Evolutionary conservation across 1,284 basidiomycete species (phyloP), one percentile per base, ranked within the genome.

Genomic region (Irpex sp.): DNA sequence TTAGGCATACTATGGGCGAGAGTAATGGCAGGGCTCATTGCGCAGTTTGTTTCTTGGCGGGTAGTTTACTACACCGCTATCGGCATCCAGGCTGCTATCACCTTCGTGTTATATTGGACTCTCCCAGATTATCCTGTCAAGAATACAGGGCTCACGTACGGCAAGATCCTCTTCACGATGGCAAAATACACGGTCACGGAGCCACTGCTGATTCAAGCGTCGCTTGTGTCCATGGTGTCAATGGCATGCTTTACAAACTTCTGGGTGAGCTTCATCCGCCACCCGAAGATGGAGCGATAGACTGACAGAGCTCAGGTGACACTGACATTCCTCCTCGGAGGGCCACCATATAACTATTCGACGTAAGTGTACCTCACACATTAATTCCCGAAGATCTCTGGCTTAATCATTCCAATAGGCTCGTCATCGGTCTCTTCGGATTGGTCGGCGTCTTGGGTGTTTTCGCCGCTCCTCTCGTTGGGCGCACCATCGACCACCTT

Each of bases 341-440:
- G 77, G 4, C 66, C 77, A 1, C 82, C 82, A 1, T 86, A 85
- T 68, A 63, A 80, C 70, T 83, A 78, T 65, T 75, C 74, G 0
- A 77, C 77, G 76, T 77, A 62, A 60, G 77, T 70, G 15, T 0
- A 8, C 13, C 11, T 34, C 1, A n/a, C n/a, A 26, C 11, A 17
- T 2, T 2, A 38, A 61, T 3, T 4, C 26, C 17, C 2, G 11
- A 64, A 19, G 15, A 56, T 36, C 13, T 26, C 19, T 38, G 4
- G 58, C 56, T 44, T 57, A 59, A 34, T 15, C 34, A 15, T 19
- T 31, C 8, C 36, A 40, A 21, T 31, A 81, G 78, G 1, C 70
- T 85, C 26, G 72, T 78, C 11, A 85, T 84, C 59, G 84, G 85
- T 9, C 74, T 87, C 2, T 85, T 86, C 68, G 85, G 84, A 8